Base-by-base conservation (phyloP, 768 basidiomycete species). In the Ramaria rubella region DNA sequence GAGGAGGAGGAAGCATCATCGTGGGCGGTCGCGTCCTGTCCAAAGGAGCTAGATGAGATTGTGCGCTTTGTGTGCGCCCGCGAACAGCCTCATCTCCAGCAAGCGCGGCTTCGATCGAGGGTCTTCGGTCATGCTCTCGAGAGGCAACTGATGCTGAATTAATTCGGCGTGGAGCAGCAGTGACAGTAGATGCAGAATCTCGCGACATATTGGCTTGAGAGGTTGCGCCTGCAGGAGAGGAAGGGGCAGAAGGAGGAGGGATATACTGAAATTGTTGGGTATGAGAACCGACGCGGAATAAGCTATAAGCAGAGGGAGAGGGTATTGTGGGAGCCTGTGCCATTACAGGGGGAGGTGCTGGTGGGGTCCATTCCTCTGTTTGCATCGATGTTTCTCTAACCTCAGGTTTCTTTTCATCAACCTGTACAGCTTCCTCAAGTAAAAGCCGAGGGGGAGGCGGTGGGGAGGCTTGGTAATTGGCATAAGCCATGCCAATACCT, bases 1-100 rank as follows among this genome's bases (percentile, higher is more conserved):
- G 90, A 1, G 90, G 90, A 0, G 90, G 90, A 2, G 75, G 75
- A 26, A 93, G 72, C 27, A 81, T 73, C 87, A 92, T 90, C 70
- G 83, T 90, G 0, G 92, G 90, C 45, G 92, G 93, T 52, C 81
- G 82, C 17, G 86, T 80, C 73, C 86, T 92, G 72, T 90, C 87
- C 5, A 76, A 69, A 9, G 76, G 72, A 26, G 80, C 72, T 23
- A 75, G 72, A 38, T 85, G 81, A n/a, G 83, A 75, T 30, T 85
- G 80, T 51, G 65, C 45, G 31, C 57, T 58, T 12, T 23, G 36
- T 27, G 58, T 53, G n/a, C 52, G 36, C 5, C 52, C 11, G 14
- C 49, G 51, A 21, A 43, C 68, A 68, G 59, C 72, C 17, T 61
- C 77, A 30, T 79, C 79, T 36, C 79, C 79, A 31, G 73, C 72